Base-by-base conservation (phyloP, 306 rosid species). In the Leucaena leucocephala region DNA sequence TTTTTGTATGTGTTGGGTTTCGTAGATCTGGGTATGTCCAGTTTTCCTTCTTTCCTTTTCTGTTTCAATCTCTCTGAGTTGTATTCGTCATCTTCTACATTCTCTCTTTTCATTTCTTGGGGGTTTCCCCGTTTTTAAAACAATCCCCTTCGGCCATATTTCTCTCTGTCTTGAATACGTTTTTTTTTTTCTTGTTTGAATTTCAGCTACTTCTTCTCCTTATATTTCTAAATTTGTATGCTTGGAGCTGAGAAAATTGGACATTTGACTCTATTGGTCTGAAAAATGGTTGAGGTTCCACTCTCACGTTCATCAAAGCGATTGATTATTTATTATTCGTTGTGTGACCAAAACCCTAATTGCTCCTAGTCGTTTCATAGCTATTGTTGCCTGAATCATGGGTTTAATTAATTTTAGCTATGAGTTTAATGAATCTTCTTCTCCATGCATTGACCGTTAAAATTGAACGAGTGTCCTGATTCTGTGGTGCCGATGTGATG, bases 11-110 rank as follows among this genome's bases (percentile, higher is more conserved):
- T 17, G 27, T 76, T 44, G 71, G 61, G 10, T 46, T 75, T 63
- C 72, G 35, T 34, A 76, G 79, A 76, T 76, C 79, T 63, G 79
- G 79, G 79, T 76, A 76, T 8, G 62, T 46, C 9, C 79, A 11
- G 0, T 46, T 76, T 43, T 34, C 7, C 62, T 17, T 21, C 44
- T 75, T 63, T 75, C 21, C 45, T 8, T 27, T 75, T 75, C 33
- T 33, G 16, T 76, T 59, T 62, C 55, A 39, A 19, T 73, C 14
- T n/a, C 52, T 50, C 33, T 4, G 34, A 40, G 45, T 21, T 22
- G 34, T 19, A 44, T 45, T 11, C 19, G 9, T 64, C 69, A 3
- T 49, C 21, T 40, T 59, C 72, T 15, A 6, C 72, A 44, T 46
- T 76, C 45, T 34, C 7, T n/a, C 6, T 72, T 21, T 42, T 43